Evolutionary conservation across 139 green algal species (phyloP), one percentile per base, ranked within the genome.

Genomic region (Picochlorum sp.): DNA sequence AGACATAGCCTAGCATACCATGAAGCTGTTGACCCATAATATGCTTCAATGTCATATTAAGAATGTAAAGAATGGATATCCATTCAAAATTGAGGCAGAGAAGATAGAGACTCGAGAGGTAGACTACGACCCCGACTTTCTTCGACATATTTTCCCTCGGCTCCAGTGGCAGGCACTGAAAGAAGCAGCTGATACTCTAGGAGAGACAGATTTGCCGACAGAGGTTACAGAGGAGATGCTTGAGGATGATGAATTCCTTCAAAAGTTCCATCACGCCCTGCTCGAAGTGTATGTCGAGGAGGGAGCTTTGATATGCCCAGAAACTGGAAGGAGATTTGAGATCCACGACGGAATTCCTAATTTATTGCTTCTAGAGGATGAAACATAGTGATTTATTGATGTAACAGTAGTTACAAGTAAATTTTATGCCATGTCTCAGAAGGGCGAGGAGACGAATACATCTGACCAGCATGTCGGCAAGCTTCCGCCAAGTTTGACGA

Each of bases 1-100:
- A 50, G 14, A 50, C 3, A 51, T 51, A 51, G 14, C 16, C 3
- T 14, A 15, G 4, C 45, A 51, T 9, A 54, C 16, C 5, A 98
- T 99, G 94, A 95, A 94, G 82, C 84, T 99, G 8, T 70, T 99
- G 2, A 96, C 88, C 24, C 94, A 99, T 72, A 99, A 99, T 77
- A 93, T 99, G 81, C 85, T 99, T 31, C 72, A 83, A 7, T 97
- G 89, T 72, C 88, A 96, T 72, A 93, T 97, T 49, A 95, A 94
- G 67, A 87, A 88, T 14, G 86, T 98, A 4, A 86, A 83, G 45
- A 95, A 97, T 30, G 85, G 87, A 2, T 98, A 90, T 62, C 92
- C 92, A 0, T 82, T 98, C 11, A 82, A 89, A 4, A 96, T 98
- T 26, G 86, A 97, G 60, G 89, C 83, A 2, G 61, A 69, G 16